Evolutionary conservation across 345 rosid genomes (phyloP), one percentile per base, ranked within the genome.

Genomic region (Citropsis articulata): DNA sequence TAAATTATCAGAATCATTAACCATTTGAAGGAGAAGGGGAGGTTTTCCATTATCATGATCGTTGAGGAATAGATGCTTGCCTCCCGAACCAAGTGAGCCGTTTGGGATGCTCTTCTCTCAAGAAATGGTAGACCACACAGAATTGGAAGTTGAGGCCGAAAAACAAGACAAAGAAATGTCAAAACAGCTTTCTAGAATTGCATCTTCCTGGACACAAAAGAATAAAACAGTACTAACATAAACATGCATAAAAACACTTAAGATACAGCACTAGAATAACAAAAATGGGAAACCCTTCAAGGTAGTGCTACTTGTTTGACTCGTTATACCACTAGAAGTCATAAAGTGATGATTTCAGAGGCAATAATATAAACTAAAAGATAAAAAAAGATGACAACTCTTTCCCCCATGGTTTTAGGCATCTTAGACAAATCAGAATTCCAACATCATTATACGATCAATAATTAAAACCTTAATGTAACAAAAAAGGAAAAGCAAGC

Each of bases 1-100:
- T 8, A 92, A 66, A 73, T 90, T 88, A 76, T 82, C 88, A 73
- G 87, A 85, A 80, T 95, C 97, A 69, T 90, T 84, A 74, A 88
- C 90, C 99, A 95, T 91, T 84, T 89, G 90, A 81, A 92, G 93
- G 71, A 95, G 97, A 84, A 93, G 99, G 19, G 97, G 99, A 75
- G 89, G 91, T 59, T 86, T 88, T 63, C 91, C 96, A 80, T 85
- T 88, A 78, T 92, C 96, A 27, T 65, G 81, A 73, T 95, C 98
- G 30, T 94, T 94, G 40, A 95, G 91, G 84, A 95, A 95, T 48
- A 95, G 90, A 88, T 93, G 98, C 80, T 89, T 95, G 88, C 85
- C 91, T 91, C 79, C 98, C 99, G 78, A 78, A 94, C 80, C 69
- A 95, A 81, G 69, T 92, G 98, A 57, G 99, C 97, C 50, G 95